phyloP scores from a whole-genome alignment of 352 stramenopile species.

The Chrysophaeum taylorii region DNA sequence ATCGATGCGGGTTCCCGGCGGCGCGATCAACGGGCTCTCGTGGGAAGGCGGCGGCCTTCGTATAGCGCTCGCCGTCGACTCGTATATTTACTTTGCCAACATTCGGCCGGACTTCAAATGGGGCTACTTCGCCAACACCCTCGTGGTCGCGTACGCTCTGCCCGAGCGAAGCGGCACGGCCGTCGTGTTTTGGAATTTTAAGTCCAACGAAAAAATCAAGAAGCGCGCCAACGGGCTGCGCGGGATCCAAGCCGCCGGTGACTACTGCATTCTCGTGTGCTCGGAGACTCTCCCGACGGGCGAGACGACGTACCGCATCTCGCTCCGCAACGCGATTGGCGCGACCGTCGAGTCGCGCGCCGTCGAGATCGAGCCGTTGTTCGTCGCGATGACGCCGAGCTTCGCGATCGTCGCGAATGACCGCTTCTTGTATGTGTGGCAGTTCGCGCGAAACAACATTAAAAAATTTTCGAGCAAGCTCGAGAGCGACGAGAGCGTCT shows the following conservation, averaged over 20 bases:
- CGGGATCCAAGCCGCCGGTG: constrained; percentile 51
- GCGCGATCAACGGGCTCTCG: constrained; percentile 58
- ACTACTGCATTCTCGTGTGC: constrained; percentile 65
- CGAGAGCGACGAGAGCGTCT: constrained; percentile 31
- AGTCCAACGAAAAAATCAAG: constrained; percentile 10
- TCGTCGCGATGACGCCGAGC: constrained; percentile 66
- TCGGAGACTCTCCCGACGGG: constrained; percentile 46
- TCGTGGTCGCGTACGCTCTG: constrained; percentile 78
- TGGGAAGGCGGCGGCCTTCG: constrained; percentile 78
- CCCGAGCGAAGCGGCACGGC: constrained; percentile 45
- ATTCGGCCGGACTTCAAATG: constrained; percentile 79
- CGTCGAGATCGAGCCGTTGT: constrained; percentile 65
- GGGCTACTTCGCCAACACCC: constrained; percentile 69
- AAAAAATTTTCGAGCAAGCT: no score
- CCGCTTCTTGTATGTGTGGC: constrained; percentile 77
- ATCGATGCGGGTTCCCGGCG: constrained; percentile 70
- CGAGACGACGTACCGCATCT: not conserved
- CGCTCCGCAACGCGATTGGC: constrained; percentile 36
- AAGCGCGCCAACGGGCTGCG: constrained; percentile 16
- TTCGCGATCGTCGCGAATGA: constrained; percentile 63
- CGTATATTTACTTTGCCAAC: constrained; percentile 88
- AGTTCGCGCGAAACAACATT: constrained; percentile 63
- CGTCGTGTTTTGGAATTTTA: constrained; percentile 24
- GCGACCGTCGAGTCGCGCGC: constrained; percentile 56
- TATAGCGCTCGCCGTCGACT: constrained; percentile 80